Evolutionary conservation across 352 stramenopile genomes (phyloP), one percentile per base, ranked within the genome.

Genomic region (Pelagophyceae sp.): DNA sequence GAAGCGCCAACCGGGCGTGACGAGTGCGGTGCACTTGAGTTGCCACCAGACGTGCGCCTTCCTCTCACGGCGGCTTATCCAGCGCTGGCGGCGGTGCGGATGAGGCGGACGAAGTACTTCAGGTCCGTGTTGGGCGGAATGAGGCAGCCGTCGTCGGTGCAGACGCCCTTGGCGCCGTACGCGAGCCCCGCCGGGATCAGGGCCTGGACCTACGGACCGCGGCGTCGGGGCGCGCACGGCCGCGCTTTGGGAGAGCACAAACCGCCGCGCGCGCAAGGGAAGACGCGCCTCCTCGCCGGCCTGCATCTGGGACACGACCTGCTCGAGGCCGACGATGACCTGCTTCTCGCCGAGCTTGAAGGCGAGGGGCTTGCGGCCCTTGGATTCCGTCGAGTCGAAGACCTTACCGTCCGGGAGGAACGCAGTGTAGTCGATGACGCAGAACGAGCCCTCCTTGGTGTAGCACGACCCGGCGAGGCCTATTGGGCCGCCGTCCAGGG

Each of bases 111-210:
- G 77, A 82, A 76, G 77, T 82, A 83, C 35, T 80, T 80, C 38
- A 83, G 65, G 15, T 83, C 78, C 61, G 76, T 82, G 37, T 75
- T 78, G 38, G 80, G 80, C 71, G 77, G 77, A 37, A 85, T 76
- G 31, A 85, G 76, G 72, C 82, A 85, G 17, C 82, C 82, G 69
- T 79, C 78, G 20, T 83, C 82, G 23, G 82, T 79, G 63, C 82
- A 85, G 27, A 85, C 82, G 32, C 82, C 82, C 77, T 85, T 85
- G 63, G 78, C 77, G 33, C 82, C 82, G 58, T 80, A 85, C 29
- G 71, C 82, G 65, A 85, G 77, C 25, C 71, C 67, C 37, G 82
- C 78, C 5, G 82, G 82, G 60, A 84, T 76, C n/a, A 85, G 72
- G 50, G 80, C 81, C 54, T 85, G 81, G n/a, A 81, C 78, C 60